Evolutionary conservation across 257 asterid genomes (phyloP).

Genomic region (Penstemon barbatus): DNA sequence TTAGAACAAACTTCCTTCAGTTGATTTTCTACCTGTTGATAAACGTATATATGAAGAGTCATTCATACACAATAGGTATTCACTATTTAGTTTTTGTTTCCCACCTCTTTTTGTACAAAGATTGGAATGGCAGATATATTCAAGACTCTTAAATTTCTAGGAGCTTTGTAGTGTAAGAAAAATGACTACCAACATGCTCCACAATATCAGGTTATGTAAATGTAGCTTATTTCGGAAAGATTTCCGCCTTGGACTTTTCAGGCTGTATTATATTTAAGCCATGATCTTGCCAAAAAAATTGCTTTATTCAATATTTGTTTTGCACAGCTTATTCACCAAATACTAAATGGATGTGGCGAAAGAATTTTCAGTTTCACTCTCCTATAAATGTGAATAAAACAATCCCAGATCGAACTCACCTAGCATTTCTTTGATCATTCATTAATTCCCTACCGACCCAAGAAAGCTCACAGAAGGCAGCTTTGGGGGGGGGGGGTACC

Average conservation of each 20-base stretch:
- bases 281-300: background rate
- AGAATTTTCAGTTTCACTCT: no score
- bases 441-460: no score
- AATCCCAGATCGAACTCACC: no score
- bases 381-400: no score
- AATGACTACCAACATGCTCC: conserved; percentile 1
- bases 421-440: no score
- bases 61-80: background rate
- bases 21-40: conserved; percentile 3
- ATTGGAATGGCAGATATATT: conserved; percentile 12
- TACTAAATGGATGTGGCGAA: no score
- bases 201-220: background rate
- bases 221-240: conserved; percentile 13
- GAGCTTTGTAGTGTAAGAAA: conserved; percentile 14
- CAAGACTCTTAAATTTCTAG: background rate
- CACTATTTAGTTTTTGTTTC: background rate
- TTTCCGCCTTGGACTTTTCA: conserved; percentile 12
- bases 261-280: background rate
- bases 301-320: no score
- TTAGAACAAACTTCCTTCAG: conserved; percentile 10
- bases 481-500: no score
- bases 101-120: conserved; percentile 13
- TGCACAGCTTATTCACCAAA: no score
- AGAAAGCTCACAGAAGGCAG: no score
- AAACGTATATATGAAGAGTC: conserved; percentile 27